Percentiles rank a stretch among this genome's conserved stretches.
Conservation (phyloP, 2,329 filamentous ascomycete genomes). For the Delphinella strobiligena region DNA sequence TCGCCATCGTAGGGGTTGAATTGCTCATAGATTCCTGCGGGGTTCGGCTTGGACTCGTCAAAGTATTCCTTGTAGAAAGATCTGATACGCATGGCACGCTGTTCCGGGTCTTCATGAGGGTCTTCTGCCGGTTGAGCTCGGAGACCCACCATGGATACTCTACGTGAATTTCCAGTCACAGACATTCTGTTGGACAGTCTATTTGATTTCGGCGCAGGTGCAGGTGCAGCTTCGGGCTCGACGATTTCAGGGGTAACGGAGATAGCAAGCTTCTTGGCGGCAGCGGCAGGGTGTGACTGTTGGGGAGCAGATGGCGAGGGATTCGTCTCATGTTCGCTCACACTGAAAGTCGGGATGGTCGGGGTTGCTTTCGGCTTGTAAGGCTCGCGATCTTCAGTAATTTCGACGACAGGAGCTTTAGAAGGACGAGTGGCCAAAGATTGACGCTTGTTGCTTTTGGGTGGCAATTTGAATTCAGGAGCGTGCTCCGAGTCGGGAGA, state of each 20-base stretch:
- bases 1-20: conserved; percentile 35
- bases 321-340: not conserved
- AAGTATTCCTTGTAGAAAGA: conserved; percentile 99
- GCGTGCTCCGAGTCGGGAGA: not conserved
- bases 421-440: not conserved
- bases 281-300: not conserved
- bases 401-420: not conserved
- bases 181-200: no score
- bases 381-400: not conserved
- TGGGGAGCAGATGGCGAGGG: conserved; percentile 5
- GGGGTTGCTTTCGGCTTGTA: not conserved
- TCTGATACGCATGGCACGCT: conserved; percentile 87
- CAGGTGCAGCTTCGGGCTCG: not conserved
- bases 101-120: conserved; percentile 79
- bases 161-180: conserved; percentile 33
- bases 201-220: no score
- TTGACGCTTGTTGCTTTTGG: not conserved
- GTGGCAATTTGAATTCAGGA: not conserved
- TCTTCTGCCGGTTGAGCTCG: conserved; percentile 83
- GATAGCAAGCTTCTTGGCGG: not conserved
- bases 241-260: not conserved
- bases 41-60: conserved; percentile 58
- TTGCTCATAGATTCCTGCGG: conserved; percentile 14
- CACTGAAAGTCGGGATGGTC: not conserved
- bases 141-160: conserved; percentile 47